These are phyloP conservation scores for Endothia cerciana DNA, from an alignment of 2,329 filamentous ascomycete genomes.

Conservation along the genomic window DNA sequence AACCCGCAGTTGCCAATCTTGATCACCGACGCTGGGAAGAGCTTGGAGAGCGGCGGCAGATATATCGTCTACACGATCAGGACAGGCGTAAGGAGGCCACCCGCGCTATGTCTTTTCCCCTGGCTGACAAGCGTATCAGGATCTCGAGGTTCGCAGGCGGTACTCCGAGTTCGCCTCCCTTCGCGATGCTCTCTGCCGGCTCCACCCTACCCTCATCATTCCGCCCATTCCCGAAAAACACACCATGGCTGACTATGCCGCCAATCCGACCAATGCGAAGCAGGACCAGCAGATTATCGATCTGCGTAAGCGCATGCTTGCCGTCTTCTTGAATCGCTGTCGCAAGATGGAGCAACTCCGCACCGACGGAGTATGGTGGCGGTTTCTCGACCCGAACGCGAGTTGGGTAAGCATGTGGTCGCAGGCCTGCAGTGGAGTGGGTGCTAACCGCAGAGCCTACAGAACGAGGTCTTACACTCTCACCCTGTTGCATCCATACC, in stretches of 20 bases:
- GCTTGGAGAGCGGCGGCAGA: constrained; percentile 84
- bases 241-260: constrained; percentile 97
- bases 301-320: constrained; percentile 92
- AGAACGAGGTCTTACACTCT: constrained; percentile 95
- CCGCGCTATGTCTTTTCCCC: not conserved
- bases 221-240: constrained; percentile 99
- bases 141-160: constrained; percentile 89
- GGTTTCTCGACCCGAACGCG: constrained; percentile 95
- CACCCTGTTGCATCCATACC: constrained; percentile 89
- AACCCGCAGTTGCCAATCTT: constrained; percentile 87
- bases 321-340: constrained; percentile 93
- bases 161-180: constrained; percentile 97
- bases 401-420: constrained; percentile 78
- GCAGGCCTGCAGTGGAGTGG: not conserved
- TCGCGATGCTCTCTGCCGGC: constrained; percentile 81
- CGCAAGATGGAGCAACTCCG: constrained; percentile 89
- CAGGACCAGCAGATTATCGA: constrained; percentile 98
- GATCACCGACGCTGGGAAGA: constrained; percentile 96
- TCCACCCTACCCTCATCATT: constrained; percentile 94
- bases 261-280: constrained; percentile 96
- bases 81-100: constrained; percentile 70
- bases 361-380: constrained; percentile 95
- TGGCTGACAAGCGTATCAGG: constrained; percentile 54
- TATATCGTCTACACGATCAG: constrained; percentile 98
- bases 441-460: constrained; percentile 35